A percentile compares a stretch with the other conserved stretches of the same genome.
phyloP scores from a whole-genome alignment of 2,329 filamentous ascomycete species.

The Colletotrichum sp. region DNA sequence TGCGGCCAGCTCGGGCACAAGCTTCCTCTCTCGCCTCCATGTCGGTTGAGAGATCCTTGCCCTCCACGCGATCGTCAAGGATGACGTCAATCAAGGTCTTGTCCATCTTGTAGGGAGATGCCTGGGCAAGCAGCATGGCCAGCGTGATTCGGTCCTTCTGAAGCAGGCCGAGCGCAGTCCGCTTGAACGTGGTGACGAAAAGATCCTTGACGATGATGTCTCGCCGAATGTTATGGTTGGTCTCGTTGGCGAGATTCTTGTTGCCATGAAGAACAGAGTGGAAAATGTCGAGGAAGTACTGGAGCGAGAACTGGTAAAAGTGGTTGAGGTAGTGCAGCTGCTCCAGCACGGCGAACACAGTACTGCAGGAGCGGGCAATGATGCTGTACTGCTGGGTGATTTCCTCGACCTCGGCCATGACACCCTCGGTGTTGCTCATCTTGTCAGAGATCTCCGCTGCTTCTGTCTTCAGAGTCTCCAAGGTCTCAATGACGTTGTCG shows the following conservation, averaged over 20 bases:
- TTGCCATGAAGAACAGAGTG: constrained; percentile 86
- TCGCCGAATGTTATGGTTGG: constrained; percentile 78
- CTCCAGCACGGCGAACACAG: constrained; percentile 95
- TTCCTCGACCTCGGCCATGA: constrained; percentile 96
- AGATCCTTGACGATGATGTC: constrained; percentile 91
- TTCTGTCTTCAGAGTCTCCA: constrained; percentile 97
- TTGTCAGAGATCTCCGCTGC: constrained; percentile 95
- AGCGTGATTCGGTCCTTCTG: constrained; percentile 95
- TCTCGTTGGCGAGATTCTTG: constrained; percentile 71
- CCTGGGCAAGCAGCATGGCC: constrained; percentile 93
- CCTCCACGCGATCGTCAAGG: constrained; percentile 77
- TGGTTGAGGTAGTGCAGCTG: constrained; percentile 98
- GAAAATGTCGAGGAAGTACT: constrained; percentile 98
- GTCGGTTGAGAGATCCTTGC: constrained; percentile 78
- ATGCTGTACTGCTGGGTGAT: constrained; percentile 95
- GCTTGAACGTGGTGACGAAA: constrained; percentile 89
- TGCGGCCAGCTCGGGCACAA: constrained; percentile 69
- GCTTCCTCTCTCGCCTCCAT: constrained; percentile 68
- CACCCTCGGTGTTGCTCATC: constrained; percentile 95
- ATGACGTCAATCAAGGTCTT: constrained; percentile 86
- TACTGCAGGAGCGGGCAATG: constrained; percentile 93
- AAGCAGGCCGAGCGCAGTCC: constrained; percentile 89
- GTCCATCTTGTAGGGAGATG: constrained; percentile 95
- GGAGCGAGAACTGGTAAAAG: constrained; percentile 98
- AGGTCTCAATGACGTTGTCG: constrained; percentile 95